Evolutionary conservation across 2,329 filamentous ascomycete species (phyloP).

Genomic region (Claviceps purpurea): DNA sequence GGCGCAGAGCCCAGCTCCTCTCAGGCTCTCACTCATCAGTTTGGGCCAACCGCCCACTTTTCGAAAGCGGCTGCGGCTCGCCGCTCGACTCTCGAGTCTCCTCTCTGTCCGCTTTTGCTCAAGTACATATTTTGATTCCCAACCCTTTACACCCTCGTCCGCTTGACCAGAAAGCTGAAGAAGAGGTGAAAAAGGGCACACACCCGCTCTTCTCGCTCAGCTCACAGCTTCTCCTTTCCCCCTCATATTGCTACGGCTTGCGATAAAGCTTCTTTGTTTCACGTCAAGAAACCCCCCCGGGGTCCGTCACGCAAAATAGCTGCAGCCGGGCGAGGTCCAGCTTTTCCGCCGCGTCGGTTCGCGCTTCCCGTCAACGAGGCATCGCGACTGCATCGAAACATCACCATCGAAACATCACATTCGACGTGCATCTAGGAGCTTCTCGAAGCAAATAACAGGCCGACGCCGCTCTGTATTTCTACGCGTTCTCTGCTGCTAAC

Average conservation of each 20-base stretch:
- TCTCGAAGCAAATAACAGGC: neutral
- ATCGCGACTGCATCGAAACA: neutral
- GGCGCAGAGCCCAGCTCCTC: constrained; percentile 1
- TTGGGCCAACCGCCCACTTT: neutral
- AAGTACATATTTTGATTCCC: too few relatives aligned
- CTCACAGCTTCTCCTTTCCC: constrained; percentile 3
- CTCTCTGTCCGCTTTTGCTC: constrained; percentile 5
- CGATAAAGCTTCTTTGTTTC: constrained; percentile 1
- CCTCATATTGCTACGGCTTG: constrained; percentile 4
- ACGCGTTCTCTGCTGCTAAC: neutral
- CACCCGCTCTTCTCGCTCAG: constrained; percentile 9
- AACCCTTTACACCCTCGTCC: neutral
- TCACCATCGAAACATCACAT: neutral
- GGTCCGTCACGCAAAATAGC: neutral
- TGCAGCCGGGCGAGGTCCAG: neutral
- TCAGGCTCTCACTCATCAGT: neutral
- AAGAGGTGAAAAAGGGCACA: constrained; percentile 17
- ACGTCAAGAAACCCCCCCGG: neutral
- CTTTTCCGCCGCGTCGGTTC: neutral
- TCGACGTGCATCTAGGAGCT: neutral
- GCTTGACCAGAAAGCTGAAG: constrained; percentile 4
- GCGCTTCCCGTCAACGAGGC: constrained; percentile 1
- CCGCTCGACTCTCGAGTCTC: constrained; percentile 15
- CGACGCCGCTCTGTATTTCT: neutral
- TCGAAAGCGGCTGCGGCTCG: constrained; percentile 15